Conservation (phyloP, 768 basidiomycete genomes). For the Crassisporium funariophilum region DNA sequence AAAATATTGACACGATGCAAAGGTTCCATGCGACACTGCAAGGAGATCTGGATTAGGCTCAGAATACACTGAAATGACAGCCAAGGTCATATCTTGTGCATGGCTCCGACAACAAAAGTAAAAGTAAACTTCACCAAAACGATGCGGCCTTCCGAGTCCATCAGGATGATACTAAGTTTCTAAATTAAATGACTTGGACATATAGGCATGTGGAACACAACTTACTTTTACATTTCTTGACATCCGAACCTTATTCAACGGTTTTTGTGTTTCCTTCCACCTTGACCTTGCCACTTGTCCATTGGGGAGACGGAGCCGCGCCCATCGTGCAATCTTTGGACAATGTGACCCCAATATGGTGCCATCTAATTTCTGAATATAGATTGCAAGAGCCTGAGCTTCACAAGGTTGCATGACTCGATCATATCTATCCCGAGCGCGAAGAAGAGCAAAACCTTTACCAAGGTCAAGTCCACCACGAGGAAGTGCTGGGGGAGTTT, state of each 20-base stretch:
- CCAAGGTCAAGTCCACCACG: slow-evolving; percentile 13
- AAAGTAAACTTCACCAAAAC: slow-evolving; percentile 16
- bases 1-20: slow-evolving; percentile 2
- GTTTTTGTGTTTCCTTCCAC: slow-evolving; percentile 33
- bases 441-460: slow-evolving; percentile 19
- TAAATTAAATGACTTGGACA: too few species aligned
- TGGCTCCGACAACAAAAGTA: slow-evolving; percentile 6
- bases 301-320: slow-evolving; percentile 36
- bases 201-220: too few species aligned
- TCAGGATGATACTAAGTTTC: too few species aligned
- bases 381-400: slow-evolving; percentile 5
- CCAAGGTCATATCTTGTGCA: slow-evolving; percentile 1
- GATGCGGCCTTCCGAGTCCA: too few species aligned
- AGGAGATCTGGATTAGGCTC: slow-evolving; percentile 3
- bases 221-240: slow-evolving; percentile 36
- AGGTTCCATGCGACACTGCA: background rate
- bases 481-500: slow-evolving; percentile 9
- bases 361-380: background rate
- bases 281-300: slow-evolving; percentile 34
- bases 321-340: slow-evolving; percentile 24
- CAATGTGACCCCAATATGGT: background rate
- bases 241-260: slow-evolving; percentile 20
- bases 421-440: slow-evolving; percentile 15
- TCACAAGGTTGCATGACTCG: background rate
- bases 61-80: slow-evolving; percentile 10